Percentiles rank a stretch among this genome's conserved stretches.
phyloP scores from a whole-genome alignment of 768 basidiomycete species.

The Suillus placidus region DNA sequence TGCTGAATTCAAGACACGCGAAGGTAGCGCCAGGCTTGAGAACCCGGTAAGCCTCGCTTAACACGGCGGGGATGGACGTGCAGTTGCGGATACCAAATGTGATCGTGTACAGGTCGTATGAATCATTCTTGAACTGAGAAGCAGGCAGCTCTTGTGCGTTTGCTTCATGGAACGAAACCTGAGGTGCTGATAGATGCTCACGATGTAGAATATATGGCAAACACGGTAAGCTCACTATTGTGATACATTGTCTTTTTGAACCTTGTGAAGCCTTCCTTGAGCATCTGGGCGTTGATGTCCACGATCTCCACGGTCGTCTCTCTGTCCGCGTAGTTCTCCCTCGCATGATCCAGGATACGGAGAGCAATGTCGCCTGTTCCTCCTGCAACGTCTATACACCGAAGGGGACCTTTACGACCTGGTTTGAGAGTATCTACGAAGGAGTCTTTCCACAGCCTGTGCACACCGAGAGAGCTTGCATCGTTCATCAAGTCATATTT shows the following conservation, averaged over 20 bases:
- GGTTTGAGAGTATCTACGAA: conserved; percentile 78
- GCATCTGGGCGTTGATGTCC: conserved; percentile 96
- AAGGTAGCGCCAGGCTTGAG: conserved; percentile 96
- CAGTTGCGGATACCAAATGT: conserved; percentile 98
- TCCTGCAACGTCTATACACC: conserved; percentile 94
- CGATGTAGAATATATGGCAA: conserved; percentile 10
- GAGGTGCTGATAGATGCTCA: conserved; percentile 62
- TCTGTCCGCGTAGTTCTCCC: conserved; percentile 87
- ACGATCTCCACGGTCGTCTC: conserved; percentile 88
- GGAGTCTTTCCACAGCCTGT: conserved; percentile 95
- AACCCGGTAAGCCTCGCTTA: conserved; percentile 89
- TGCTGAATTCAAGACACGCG: conserved; percentile 95
- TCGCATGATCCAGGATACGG: conserved; percentile 86
- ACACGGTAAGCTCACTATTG: conserved; percentile 64
- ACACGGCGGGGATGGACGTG: conserved; percentile 86
- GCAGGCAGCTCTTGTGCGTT: conserved; percentile 84
- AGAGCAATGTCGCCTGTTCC: conserved; percentile 98
- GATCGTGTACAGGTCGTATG: conserved; percentile 96
- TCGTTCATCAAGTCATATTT: conserved; percentile 99
- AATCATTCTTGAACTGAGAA: conserved; percentile 72
- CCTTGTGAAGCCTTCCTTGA: conserved; percentile 85
- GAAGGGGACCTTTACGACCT: conserved; percentile 70
- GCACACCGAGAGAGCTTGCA: conserved; percentile 95
- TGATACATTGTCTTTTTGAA: conserved; percentile 99
- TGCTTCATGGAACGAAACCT: conserved; percentile 89